These are phyloP conservation scores for Camelina hispida DNA, from an alignment of 345 rosid genomes.

Conservation along the genomic window DNA sequence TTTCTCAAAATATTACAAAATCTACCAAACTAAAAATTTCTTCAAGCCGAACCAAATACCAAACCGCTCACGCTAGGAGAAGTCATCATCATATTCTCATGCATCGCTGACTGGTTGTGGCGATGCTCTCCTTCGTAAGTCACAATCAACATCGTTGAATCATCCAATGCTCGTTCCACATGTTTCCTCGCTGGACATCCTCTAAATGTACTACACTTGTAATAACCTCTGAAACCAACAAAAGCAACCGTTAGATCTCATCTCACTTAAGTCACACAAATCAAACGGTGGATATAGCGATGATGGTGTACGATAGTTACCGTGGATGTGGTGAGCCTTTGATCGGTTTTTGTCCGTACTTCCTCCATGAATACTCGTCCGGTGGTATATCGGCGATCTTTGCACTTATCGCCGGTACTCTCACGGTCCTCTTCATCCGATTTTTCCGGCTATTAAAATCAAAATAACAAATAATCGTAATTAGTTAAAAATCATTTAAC, in stretches of 20 bases:
- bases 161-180: constrained; percentile 85
- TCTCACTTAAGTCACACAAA: neutral
- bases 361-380: constrained; percentile 92
- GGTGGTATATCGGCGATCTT: constrained; percentile 89
- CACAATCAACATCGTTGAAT: constrained; percentile 82
- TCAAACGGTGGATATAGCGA: constrained; percentile 23
- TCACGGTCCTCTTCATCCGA: constrained; percentile 66
- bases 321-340: constrained; percentile 95
- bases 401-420: constrained; percentile 84
- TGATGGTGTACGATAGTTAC: constrained; percentile 46
- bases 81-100: constrained; percentile 39
- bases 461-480: neutral
- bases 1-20: constrained; percentile 35
- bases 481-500: neutral
- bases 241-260: constrained; percentile 34
- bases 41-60: constrained; percentile 57
- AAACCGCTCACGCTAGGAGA: constrained; percentile 37
- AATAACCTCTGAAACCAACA: constrained; percentile 64
- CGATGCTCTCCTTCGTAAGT: constrained; percentile 92
- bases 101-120: constrained; percentile 58
- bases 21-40: constrained; percentile 35
- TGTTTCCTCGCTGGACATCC: constrained; percentile 95
- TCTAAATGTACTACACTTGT: constrained; percentile 81
- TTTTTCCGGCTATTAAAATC: constrained; percentile 56
- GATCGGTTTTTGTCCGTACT: constrained; percentile 95